phyloP scores from a whole-genome alignment of 2,329 filamentous ascomycete species.

The Dothistroma septosporum region DNA sequence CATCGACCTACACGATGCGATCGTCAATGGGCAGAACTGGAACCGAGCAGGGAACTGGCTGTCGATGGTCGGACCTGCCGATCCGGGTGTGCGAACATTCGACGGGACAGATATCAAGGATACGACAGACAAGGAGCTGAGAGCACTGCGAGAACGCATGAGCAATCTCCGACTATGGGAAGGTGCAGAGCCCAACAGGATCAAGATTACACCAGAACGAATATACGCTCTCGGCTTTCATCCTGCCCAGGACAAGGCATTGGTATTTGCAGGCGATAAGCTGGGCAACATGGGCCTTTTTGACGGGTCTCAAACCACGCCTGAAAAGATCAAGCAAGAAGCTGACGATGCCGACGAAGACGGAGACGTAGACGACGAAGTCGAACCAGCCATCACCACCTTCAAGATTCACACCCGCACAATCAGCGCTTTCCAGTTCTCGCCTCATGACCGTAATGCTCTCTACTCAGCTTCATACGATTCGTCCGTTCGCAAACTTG shows the following conservation, averaged over 20 bases:
- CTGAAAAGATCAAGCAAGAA: slow-evolving; percentile 41
- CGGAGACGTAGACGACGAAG: slow-evolving; percentile 59
- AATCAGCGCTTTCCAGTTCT: slow-evolving; percentile 78
- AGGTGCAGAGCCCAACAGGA: slow-evolving; percentile 75
- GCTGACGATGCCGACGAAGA: slow-evolving; percentile 62
- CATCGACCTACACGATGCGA: slow-evolving; percentile 69
- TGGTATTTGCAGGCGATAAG: slow-evolving; percentile 93
- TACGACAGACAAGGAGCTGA: slow-evolving; percentile 72
- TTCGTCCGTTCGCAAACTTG: slow-evolving; percentile 81
- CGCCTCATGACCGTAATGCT: slow-evolving; percentile 65
- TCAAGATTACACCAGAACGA: slow-evolving; percentile 85
- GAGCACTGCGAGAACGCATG: slow-evolving; percentile 71
- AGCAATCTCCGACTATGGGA: slow-evolving; percentile 74
- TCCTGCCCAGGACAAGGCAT: slow-evolving; percentile 75
- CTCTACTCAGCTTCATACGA: slow-evolving; percentile 89
- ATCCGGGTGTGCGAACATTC: slow-evolving; percentile 81
- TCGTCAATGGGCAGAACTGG: slow-evolving; percentile 71
- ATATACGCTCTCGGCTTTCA: slow-evolving; percentile 87
- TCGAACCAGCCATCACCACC: slow-evolving; percentile 76
- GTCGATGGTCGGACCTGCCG: slow-evolving; percentile 64
- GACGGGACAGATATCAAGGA: slow-evolving; percentile 76
- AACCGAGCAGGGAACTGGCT: slow-evolving; percentile 64
- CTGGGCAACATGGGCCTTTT: slow-evolving; percentile 86
- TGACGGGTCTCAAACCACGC: slow-evolving; percentile 70
- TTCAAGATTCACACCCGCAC: slow-evolving; percentile 88